Percentiles rank a stretch among this genome's conserved stretches.
Evolutionary conservation across 179 eudicot species (phyloP).

Genomic region (Monotropa hypopitys): DNA sequence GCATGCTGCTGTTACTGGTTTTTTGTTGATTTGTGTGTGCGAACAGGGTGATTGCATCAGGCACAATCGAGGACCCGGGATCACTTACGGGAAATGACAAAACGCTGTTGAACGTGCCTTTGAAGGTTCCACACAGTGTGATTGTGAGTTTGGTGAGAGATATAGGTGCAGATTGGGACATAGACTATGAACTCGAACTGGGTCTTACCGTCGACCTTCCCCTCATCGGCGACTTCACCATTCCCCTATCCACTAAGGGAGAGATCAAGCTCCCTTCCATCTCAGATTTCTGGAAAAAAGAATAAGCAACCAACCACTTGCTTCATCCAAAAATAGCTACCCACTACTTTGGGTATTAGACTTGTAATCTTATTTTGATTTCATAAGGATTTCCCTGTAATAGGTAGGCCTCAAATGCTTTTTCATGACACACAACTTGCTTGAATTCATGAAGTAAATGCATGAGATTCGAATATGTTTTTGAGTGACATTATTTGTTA

Average conservation of each 20-base stretch:
- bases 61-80: slow-evolving; percentile 61
- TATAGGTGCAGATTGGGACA: slow-evolving; percentile 58
- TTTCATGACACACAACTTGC: too few relatives aligned
- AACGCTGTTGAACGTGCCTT: slow-evolving; percentile 40
- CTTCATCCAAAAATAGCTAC: too few relatives aligned
- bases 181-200: slow-evolving; percentile 47
- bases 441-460: too few relatives aligned
- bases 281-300: slow-evolving; percentile 24
- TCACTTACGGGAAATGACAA: slow-evolving; percentile 34
- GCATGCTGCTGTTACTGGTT: too few relatives aligned
- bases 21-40: not conserved
- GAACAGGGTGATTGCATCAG: slow-evolving; percentile 41
- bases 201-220: slow-evolving; percentile 59
- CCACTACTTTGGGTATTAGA: too few relatives aligned
- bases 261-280: slow-evolving; percentile 66
- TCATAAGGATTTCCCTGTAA: too few relatives aligned
- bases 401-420: too few relatives aligned
- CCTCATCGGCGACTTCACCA: slow-evolving; percentile 42
- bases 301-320: too few relatives aligned
- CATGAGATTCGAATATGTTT: too few relatives aligned
- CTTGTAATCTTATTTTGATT: too few relatives aligned
- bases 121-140: slow-evolving; percentile 55
- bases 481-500: too few relatives aligned
- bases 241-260: slow-evolving; percentile 51
- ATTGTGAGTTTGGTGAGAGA: slow-evolving; percentile 47